A percentile compares a stretch with the other conserved stretches of the same genome.
phyloP scores from a whole-genome alignment of 306 rosid genomes.

The Inga laurina region DNA sequence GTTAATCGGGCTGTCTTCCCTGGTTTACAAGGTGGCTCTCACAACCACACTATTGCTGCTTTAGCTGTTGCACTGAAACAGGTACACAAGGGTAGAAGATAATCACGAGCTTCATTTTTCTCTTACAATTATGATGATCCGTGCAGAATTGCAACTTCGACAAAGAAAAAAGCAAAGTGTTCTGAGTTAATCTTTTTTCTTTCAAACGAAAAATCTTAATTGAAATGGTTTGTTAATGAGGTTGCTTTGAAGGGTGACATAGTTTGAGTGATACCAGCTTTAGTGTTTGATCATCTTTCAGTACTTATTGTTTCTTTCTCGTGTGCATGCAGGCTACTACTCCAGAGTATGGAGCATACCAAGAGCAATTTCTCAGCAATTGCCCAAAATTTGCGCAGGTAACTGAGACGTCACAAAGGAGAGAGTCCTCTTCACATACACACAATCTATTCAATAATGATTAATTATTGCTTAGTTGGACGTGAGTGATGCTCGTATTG shows the following conservation, averaged over 20 bases:
- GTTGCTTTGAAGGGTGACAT: not conserved
- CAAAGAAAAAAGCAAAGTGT: not conserved
- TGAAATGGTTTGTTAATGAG: slow-evolving; percentile 2
- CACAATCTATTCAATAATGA: not conserved
- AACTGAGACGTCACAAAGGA: not conserved
- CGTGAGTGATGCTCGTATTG: slow-evolving; percentile 16
- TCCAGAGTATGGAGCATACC: slow-evolving; percentile 88
- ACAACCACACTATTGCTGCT: slow-evolving; percentile 95
- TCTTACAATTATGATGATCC: slow-evolving; percentile 9
- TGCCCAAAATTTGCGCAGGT: slow-evolving; percentile 91
- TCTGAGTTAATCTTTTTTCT: slow-evolving; percentile 13
- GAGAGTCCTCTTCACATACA: slow-evolving; percentile 6
- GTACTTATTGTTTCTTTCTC: slow-evolving; percentile 17
- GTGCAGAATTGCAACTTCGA: slow-evolving; percentile 7
- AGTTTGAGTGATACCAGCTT: slow-evolving; percentile 4
- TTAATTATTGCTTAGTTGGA: not conserved
- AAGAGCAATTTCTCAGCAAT: slow-evolving; percentile 94
- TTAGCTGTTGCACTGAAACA: slow-evolving; percentile 95
- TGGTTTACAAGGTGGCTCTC: slow-evolving; percentile 97
- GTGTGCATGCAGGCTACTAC: slow-evolving; percentile 74
- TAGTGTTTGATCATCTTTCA: not conserved
- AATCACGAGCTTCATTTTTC: slow-evolving; percentile 3
- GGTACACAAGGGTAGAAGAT: slow-evolving; percentile 47
- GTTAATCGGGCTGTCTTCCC: slow-evolving; percentile 96
- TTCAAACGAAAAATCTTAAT: not conserved